Base-by-base conservation (phyloP, 805 yeast genomes). In the Blastobotrys americana region DNA sequence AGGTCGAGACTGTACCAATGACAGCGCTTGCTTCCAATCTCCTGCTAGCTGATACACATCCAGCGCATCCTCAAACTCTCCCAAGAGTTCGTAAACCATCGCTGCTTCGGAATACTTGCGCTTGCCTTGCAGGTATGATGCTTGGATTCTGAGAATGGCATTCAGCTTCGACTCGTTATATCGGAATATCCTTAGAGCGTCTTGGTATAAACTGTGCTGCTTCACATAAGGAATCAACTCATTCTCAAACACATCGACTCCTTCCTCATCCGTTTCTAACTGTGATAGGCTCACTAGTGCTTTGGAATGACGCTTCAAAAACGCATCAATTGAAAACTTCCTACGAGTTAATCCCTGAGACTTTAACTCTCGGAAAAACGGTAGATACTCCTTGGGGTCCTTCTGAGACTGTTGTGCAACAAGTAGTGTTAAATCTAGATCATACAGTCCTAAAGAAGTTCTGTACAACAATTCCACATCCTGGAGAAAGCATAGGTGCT, bases 381-480 rank as follows among this genome's bases (percentile, higher is more conserved):
- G 96, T 42, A 93, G 68, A 55, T 93, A 93, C 64, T 93, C 99
- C 57, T 89, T 87, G 19, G 99, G 99, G 66, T 93, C 99, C 72
- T 83, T 89, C 64, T 90, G 97, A 0, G 97, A 88, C 58, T 88
- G 93, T 61, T 94, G 97, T 0, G 98, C 98, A 47, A 93, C 80
- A 9, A 75, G 72, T 46, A 93, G 71, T 0, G 97, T 77, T 55
- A 90, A 68, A 45, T 80, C 80, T 35, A 93, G 80, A 59, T 93
- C 83, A 57, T 93, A 93, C 17, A 84, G 67, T 2, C 94, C 83
- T 46, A 93, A 72, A 0, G 97, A 84, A 16, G 81, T 79, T 39
- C 80, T 73, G 64, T 90, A 93, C 17, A 93, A 71, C 48, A 76
- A 69, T 58, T 87, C 87, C 31, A 88, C 94, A 64, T 90, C 99